Percentiles rank a stretch among this genome's conserved stretches.
phyloP scores from a whole-genome alignment of 768 basidiomycete species.

The Leccinum disarticulatum region DNA sequence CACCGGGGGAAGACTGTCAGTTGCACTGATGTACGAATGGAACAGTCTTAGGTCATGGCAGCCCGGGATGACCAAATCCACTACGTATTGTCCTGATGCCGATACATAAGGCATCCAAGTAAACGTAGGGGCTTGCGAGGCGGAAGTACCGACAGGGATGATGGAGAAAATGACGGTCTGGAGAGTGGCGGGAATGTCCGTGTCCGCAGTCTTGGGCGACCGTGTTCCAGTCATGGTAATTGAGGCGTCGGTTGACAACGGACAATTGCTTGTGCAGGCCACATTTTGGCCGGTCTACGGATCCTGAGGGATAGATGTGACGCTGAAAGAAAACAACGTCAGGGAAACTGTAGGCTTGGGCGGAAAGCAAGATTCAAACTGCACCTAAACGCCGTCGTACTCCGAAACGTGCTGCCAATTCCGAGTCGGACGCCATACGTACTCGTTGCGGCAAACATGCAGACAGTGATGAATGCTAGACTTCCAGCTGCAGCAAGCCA shows the following conservation, averaged over 20 bases:
- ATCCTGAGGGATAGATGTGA: slow-evolving; percentile 89
- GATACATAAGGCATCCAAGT: slow-evolving; percentile 95
- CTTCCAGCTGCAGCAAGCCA: slow-evolving; percentile 83
- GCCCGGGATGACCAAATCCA: slow-evolving; percentile 85
- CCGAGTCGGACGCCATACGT: slow-evolving; percentile 67
- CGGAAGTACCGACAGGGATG: slow-evolving; percentile 61
- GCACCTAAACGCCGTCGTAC: slow-evolving; percentile 88
- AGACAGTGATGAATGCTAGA: slow-evolving; percentile 70
- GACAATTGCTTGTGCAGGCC: slow-evolving; percentile 79
- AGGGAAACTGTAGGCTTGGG: background rate
- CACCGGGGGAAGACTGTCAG: slow-evolving; percentile 79
- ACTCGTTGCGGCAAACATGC: slow-evolving; percentile 70
- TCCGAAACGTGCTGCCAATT: slow-evolving; percentile 87
- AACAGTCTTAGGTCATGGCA: slow-evolving; percentile 83
- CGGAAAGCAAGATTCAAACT: background rate
- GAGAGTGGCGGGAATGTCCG: slow-evolving; percentile 76
- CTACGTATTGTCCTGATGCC: slow-evolving; percentile 79
- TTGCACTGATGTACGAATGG: slow-evolving; percentile 73
- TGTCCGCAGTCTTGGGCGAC: slow-evolving; percentile 61
- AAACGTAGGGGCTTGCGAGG: slow-evolving; percentile 68
- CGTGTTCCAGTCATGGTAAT: slow-evolving; percentile 67
- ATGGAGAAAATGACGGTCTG: slow-evolving; percentile 71
- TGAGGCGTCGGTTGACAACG: slow-evolving; percentile 72
- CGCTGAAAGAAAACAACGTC: slow-evolving; percentile 42
- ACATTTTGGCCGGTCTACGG: slow-evolving; percentile 68